Conservation (phyloP, 768 basidiomycete genomes). For the Kwoniella dejecticola region DNA sequence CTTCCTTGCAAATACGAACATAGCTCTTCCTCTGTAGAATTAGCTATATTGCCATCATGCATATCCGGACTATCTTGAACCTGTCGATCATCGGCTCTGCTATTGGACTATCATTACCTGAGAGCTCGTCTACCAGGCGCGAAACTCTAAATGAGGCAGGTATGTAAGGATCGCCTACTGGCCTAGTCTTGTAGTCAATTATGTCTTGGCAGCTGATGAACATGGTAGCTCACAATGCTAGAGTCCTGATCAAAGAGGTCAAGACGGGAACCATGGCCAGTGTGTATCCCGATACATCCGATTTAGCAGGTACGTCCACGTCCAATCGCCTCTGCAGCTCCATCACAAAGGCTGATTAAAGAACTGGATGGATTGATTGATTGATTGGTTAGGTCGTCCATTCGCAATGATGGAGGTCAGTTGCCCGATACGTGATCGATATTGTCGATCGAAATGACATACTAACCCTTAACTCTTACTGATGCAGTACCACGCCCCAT, state of each 20-base stretch:
- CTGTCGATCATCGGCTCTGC: neutral
- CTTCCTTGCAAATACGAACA: too few species aligned
- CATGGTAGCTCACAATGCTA: slow-evolving; percentile 15
- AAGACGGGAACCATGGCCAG: slow-evolving; percentile 50
- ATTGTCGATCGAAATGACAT: too few species aligned
- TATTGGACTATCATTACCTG: neutral
- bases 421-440: too few species aligned
- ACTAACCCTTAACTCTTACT: too few species aligned
- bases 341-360: too few species aligned
- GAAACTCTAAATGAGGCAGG: slow-evolving; percentile 23
- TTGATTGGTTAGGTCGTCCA: slow-evolving; percentile 36
- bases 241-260: slow-evolving; percentile 1
- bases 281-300: slow-evolving; percentile 34
- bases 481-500: slow-evolving; percentile 52
- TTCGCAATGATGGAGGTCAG: slow-evolving; percentile 52
- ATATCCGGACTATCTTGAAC: neutral
- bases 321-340: neutral
- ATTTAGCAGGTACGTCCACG: slow-evolving; percentile 33
- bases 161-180: too few species aligned
- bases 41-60: neutral
- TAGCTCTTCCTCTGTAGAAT: too few species aligned
- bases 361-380: neutral
- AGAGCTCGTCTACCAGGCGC: neutral
- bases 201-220: too few species aligned
- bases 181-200: too few species aligned